Evolutionary conservation across 1,139 yeast species (phyloP).

Genomic region (Yamadazyma jaroonii): DNA sequence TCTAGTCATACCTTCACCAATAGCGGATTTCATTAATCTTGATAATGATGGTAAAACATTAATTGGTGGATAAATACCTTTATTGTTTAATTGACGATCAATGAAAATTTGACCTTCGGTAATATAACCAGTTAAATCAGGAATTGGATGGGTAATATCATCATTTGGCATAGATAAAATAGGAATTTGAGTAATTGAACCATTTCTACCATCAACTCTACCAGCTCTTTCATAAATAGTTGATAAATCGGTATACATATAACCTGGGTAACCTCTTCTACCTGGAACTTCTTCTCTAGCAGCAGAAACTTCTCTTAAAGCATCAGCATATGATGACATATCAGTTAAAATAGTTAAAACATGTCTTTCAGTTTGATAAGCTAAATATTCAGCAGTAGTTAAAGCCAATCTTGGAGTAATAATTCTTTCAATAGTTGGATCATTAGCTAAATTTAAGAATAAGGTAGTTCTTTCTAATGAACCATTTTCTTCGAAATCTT

Average conservation of each 20-base stretch:
- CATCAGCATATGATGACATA: slow-evolving; percentile 99
- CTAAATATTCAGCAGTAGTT: slow-evolving; percentile 97
- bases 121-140: slow-evolving; percentile 98
- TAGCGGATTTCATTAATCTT: slow-evolving; percentile 98
- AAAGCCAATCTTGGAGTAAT: slow-evolving; percentile 99
- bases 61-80: slow-evolving; percentile 98
- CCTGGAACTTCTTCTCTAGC: slow-evolving; percentile 99
- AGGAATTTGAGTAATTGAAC: slow-evolving; percentile 98
- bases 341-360: slow-evolving; percentile 96
- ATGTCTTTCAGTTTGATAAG: slow-evolving; percentile 98
- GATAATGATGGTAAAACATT: slow-evolving; percentile 96
- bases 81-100: slow-evolving; percentile 93
- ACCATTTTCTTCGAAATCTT: slow-evolving; percentile 98
- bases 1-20: slow-evolving; percentile 99
- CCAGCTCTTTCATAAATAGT: slow-evolving; percentile 99
- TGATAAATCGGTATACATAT: slow-evolving; percentile 98
- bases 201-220: slow-evolving; percentile 99
- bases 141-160: slow-evolving; percentile 99
- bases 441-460: slow-evolving; percentile 96
- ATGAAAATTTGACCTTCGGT: slow-evolving; percentile 98
- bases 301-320: slow-evolving; percentile 98
- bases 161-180: slow-evolving; percentile 99
- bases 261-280: slow-evolving; percentile 99
- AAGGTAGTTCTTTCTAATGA: slow-evolving; percentile 96
- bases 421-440: slow-evolving; percentile 98